Conservation (phyloP, 495 filamentous ascomycete species). For the Neurospora sp. region DNA sequence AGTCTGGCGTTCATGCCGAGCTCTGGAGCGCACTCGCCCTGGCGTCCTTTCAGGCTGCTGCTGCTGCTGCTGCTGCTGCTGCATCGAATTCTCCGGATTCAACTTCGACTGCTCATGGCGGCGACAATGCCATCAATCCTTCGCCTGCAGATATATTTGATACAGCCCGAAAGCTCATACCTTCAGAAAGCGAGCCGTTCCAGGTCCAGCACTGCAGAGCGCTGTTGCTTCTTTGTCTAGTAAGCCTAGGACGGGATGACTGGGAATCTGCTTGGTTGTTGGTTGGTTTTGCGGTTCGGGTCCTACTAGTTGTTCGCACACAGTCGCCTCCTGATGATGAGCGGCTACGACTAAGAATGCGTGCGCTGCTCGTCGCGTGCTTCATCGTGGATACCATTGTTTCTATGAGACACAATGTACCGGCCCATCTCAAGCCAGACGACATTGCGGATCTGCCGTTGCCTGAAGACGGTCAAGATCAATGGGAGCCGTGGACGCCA, state of each 20-base stretch:
- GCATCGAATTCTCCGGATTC: constrained; percentile 3
- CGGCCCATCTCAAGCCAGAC: constrained; percentile 42
- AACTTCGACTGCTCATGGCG: constrained; percentile 2
- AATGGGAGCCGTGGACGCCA: constrained; percentile 63
- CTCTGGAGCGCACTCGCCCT: constrained; percentile 55
- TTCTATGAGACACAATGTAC: constrained; percentile 42
- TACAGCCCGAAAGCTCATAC: constrained; percentile 49
- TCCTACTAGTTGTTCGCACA: constrained; percentile 42
- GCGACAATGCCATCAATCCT: neutral
- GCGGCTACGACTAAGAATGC: constrained; percentile 29
- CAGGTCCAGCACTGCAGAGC: constrained; percentile 56
- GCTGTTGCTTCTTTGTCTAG: constrained; percentile 48
- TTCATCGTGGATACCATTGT: constrained; percentile 58
- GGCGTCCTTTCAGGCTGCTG: constrained; percentile 37
- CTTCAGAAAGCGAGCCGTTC: constrained; percentile 45
- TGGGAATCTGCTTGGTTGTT: constrained; percentile 51
- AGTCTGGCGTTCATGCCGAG: constrained; percentile 50
- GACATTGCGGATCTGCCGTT: constrained; percentile 37
- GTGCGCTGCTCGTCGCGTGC: constrained; percentile 49
- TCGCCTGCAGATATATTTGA: constrained; percentile 41
- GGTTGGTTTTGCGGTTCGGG: constrained; percentile 50
- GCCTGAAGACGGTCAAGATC: constrained; percentile 57
- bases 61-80: constrained; percentile 18
- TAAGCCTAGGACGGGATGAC: constrained; percentile 47
- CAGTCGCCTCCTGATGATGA: constrained; percentile 11